These are phyloP conservation scores for Paspalum notatum DNA, from an alignment of 176 grass and related monocot genomes.

Conservation along the genomic window DNA sequence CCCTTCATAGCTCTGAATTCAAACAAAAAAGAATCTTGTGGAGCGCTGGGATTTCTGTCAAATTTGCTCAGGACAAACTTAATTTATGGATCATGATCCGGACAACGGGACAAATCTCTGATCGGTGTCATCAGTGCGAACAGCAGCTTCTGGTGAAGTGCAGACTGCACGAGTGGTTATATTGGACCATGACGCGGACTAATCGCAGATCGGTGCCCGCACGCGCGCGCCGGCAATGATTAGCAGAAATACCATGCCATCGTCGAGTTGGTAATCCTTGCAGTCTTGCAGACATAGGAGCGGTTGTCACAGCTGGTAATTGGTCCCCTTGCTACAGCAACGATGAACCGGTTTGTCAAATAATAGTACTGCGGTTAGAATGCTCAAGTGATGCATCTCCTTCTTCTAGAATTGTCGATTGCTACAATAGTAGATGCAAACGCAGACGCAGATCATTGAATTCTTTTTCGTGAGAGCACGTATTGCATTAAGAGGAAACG, in stretches of 20 bases:
- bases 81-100: background rate
- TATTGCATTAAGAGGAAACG: no score
- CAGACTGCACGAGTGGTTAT: background rate
- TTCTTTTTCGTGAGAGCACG: no score
- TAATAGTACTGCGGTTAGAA: no score
- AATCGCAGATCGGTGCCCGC: slow-evolving; percentile 1
- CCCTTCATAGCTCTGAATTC: background rate
- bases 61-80: background rate
- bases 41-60: background rate
- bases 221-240: slow-evolving; percentile 21
- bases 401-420: no score
- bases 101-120: no score
- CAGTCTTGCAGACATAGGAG: no score
- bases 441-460: no score
- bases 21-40: no score
- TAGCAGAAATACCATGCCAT: background rate
- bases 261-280: no score
- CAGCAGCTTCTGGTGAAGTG: slow-evolving; percentile 2
- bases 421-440: no score
- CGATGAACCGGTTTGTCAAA: background rate
- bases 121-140: background rate
- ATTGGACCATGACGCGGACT: slow-evolving; percentile 24
- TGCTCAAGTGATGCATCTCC: no score
- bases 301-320: background rate
- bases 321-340: background rate